Conservation (phyloP, 179 eudicot species). For the Silene noctiflora region DNA sequence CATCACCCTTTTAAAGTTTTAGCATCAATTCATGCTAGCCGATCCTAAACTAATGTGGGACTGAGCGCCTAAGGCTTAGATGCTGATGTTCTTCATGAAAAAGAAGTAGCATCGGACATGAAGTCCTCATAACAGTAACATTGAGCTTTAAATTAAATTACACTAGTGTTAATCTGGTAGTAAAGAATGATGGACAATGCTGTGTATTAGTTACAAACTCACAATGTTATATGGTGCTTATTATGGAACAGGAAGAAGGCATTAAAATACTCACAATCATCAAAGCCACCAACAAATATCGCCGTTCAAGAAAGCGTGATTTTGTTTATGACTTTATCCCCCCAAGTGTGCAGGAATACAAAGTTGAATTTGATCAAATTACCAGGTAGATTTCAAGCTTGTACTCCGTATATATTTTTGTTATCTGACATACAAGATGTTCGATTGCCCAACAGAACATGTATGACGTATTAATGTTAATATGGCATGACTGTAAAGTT, state of each 20-base stretch:
- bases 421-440: too few species aligned
- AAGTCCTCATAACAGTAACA: background rate
- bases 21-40: too few species aligned
- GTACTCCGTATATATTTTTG: background rate
- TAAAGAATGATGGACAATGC: background rate
- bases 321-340: constrained; percentile 54
- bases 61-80: too few species aligned
- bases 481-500: background rate
- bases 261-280: constrained; percentile 54
- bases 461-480: too few species aligned
- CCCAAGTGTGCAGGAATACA: constrained; percentile 54
- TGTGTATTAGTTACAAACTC: background rate
- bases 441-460: too few species aligned
- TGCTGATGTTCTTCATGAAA: too few species aligned
- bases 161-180: background rate
- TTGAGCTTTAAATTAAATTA: background rate
- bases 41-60: too few species aligned
- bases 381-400: constrained; percentile 31
- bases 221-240: background rate
- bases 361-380: constrained; percentile 18
- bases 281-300: constrained; percentile 57
- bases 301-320: constrained; percentile 49
- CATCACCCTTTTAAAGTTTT: too few species aligned
- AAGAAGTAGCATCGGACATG: background rate
- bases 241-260: constrained; percentile 66